A percentile compares a stretch with the other conserved stretches of the same genome.
Conservation (phyloP, 2,329 filamentous ascomycete genomes). For the Cladosporium halotolerans region DNA sequence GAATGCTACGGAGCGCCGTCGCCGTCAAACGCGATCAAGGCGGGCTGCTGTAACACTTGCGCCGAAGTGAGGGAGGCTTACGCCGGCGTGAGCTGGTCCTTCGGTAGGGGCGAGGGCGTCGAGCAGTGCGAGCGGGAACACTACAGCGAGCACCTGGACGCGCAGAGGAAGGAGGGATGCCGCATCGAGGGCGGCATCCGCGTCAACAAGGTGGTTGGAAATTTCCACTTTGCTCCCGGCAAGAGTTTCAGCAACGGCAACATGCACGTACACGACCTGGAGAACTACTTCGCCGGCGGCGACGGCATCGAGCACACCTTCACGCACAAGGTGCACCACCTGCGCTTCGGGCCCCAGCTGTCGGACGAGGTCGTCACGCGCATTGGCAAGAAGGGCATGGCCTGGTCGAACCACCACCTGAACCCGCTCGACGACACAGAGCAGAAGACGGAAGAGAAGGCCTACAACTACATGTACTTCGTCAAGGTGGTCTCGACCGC, state of each 20-base stretch:
- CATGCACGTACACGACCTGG: constrained; percentile 94
- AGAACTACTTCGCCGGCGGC: constrained; percentile 81
- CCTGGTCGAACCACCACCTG: constrained; percentile 82
- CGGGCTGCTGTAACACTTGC: constrained; percentile 95
- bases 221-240: constrained; percentile 96
- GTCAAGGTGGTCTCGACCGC: constrained; percentile 96
- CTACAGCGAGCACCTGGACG: constrained; percentile 81
- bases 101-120: constrained; percentile 83
- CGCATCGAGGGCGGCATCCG: constrained; percentile 85
- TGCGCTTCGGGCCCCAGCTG: constrained; percentile 89
- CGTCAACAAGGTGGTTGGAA: constrained; percentile 97
- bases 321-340: constrained; percentile 77
- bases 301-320: constrained; percentile 72
- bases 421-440: constrained; percentile 81
- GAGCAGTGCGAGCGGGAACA: constrained; percentile 95
- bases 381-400: constrained; percentile 48
- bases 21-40: constrained; percentile 64
- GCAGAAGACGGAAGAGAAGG: constrained; percentile 72
- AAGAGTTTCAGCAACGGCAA: constrained; percentile 94
- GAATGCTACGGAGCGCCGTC: constrained; percentile 80
- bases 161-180: constrained; percentile 85
- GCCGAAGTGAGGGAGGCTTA: constrained; percentile 96
- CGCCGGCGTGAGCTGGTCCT: constrained; percentile 82
- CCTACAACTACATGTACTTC: constrained; percentile 98
- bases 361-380: constrained; percentile 66